phyloP scores from a whole-genome alignment of 257 asterid species.

The Echium plantagineum region DNA sequence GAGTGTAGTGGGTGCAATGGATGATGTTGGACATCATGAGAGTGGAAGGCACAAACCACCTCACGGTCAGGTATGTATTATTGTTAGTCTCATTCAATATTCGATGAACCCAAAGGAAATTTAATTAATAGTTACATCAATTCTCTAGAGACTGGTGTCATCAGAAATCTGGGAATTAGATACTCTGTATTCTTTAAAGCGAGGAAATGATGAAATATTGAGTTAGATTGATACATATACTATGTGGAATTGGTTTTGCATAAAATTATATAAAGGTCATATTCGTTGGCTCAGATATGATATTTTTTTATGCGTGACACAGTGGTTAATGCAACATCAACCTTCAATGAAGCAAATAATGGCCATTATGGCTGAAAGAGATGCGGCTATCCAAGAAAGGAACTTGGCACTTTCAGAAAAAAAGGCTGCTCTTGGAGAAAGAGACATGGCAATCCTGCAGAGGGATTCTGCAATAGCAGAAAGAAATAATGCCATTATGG shows the following conservation, averaged over 20 bases:
- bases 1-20: constrained; percentile 33
- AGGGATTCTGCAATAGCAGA: constrained; percentile 82
- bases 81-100: constrained; percentile 3
- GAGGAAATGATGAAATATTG: background rate
- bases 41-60: constrained; percentile 81
- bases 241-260: background rate
- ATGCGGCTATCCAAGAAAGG: constrained; percentile 90
- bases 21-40: constrained; percentile 72
- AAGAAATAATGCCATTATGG: constrained; percentile 71
- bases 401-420: constrained; percentile 85
- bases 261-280: no score
- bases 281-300: background rate
- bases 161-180: background rate
- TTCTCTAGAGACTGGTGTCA: background rate
- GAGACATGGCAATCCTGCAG: constrained; percentile 82
- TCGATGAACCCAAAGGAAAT: background rate
- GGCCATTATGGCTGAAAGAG: constrained; percentile 88
- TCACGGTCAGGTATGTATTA: constrained; percentile 58
- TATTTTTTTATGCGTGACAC: constrained; percentile 9
- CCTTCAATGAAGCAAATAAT: constrained; percentile 96
- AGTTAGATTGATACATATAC: background rate
- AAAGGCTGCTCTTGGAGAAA: constrained; percentile 78
- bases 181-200: no score
- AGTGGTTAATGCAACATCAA: constrained; percentile 98
- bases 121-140: background rate